Evolutionary conservation across 805 yeast species (phyloP), one percentile per base, ranked within the genome.

Genomic region (Naumovozyma castellii): DNA sequence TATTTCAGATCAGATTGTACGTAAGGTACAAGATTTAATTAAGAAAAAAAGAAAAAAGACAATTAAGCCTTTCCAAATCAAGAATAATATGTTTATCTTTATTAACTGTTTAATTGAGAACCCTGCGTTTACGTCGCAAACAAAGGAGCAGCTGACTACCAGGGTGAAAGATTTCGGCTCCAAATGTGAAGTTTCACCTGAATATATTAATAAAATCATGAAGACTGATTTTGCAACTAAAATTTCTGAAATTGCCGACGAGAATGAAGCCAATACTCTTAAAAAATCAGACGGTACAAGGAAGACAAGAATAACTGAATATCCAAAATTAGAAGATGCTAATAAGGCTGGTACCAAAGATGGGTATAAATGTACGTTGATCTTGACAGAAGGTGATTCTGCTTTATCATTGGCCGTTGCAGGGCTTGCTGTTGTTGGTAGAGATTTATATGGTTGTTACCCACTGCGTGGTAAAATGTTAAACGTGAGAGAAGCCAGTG

Each of bases 71-170:
- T 80, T 80, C 50, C 97, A 92, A 63, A 83, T 92, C 42, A 79
- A 80, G 56, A 86, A 80, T 62, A 82, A 87, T 61, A 84, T 92
- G 80, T 92, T 92, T 53, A 54, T 92, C 28, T 92, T 92, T 53
- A 69, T 92, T 45, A 92, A 92, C 61, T 86, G 96, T 71, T 69
- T 88, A 50, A 79, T 92, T 62, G 96, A 87, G 57, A 92, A 92
- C 52, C 98, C 98, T 0, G 94, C 97, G 0, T 92, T 92, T 59
- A 87, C 97, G 0, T 88, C 97, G 0, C 98, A 92, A 65, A 92
- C 98, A 0, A 92, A 92, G 56, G 98, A 92, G 60, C 95, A 87
- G 57, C 67, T 92, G 53, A 88, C 96, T 18, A 86, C 97, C 0
- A 79, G 92, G 57, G 78, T 79, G 0, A 71, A 82, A 15, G 94